A percentile compares a stretch with the other conserved stretches of the same genome.
Evolutionary conservation across 495 filamentous ascomycete genomes (phyloP).

Genomic region (Penicillium argentinense): DNA sequence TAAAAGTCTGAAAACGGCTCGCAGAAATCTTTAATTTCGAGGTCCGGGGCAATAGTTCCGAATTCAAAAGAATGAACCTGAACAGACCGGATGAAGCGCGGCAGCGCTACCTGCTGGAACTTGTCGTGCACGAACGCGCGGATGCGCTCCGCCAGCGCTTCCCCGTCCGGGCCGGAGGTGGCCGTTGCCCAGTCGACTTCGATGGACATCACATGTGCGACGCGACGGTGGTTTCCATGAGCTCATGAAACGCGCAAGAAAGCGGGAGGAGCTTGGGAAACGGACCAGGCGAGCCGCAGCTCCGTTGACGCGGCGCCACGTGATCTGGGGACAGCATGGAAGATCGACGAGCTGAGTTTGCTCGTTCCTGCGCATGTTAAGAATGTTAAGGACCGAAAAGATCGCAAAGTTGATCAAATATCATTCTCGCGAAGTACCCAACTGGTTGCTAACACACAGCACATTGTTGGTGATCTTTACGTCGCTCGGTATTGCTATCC

Average conservation of each 20-base stretch:
- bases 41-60: conserved; percentile 73
- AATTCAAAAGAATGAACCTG: conserved; percentile 94
- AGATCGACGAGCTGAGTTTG: conserved; percentile 1
- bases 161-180: conserved; percentile 84
- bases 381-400: no score
- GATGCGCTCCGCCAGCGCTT: conserved; percentile 77
- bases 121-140: conserved; percentile 92
- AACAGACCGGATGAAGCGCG: conserved; percentile 94
- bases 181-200: conserved; percentile 93
- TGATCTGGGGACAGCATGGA: conserved; percentile 13
- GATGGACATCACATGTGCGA: conserved; percentile 79
- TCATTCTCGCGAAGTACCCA: no score
- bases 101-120: conserved; percentile 88
- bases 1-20: conserved; percentile 97
- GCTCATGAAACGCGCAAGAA: background rate
- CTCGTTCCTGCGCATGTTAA: background rate
- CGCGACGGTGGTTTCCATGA: conserved; percentile 5
- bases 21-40: conserved; percentile 94
- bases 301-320: conserved; percentile 13
- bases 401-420: no score
- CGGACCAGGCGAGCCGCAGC: background rate
- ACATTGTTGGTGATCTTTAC: no score
- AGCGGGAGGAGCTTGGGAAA: conserved; percentile 2
- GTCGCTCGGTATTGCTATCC: no score
- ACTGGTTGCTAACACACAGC: no score